A percentile compares a stretch with the other conserved stretches of the same genome.
phyloP scores from a whole-genome alignment of 2,329 filamentous ascomycete genomes.

The Coccinonectria pachysandricola region DNA sequence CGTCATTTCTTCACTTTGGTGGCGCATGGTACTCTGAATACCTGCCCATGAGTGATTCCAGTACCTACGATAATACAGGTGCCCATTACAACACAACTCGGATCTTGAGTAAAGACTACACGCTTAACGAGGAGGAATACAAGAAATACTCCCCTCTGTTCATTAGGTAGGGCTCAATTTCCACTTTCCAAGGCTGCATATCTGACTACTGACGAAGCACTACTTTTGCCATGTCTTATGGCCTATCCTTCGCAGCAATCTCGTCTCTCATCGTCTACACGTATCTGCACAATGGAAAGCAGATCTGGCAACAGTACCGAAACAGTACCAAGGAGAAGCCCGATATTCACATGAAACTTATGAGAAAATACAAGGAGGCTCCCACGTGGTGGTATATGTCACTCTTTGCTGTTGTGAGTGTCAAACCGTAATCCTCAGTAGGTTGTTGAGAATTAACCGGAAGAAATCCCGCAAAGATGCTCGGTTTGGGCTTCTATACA shows the following conservation, averaged over 20 bases:
- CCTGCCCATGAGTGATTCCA: constrained; percentile 59
- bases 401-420: constrained; percentile 43
- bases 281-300: constrained; percentile 53
- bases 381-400: constrained; percentile 54
- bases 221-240: constrained; percentile 60
- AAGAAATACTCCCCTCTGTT: constrained; percentile 58
- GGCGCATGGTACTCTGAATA: constrained; percentile 55
- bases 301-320: constrained; percentile 54
- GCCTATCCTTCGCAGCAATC: constrained; percentile 62
- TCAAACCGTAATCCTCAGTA: neutral
- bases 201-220: constrained; percentile 48
- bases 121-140: constrained; percentile 54
- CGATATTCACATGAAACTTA: constrained; percentile 54
- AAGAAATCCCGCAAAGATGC: constrained; percentile 29
- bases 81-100: constrained; percentile 51
- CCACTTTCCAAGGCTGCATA: no score
- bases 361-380: constrained; percentile 52
- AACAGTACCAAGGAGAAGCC: constrained; percentile 49
- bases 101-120: constrained; percentile 51
- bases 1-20: constrained; percentile 52
- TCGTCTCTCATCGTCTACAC: constrained; percentile 60
- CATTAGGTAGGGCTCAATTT: constrained; percentile 41
- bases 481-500: constrained; percentile 42
- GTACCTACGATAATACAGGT: constrained; percentile 63
- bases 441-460: constrained; percentile 5